Base-by-base conservation (phyloP, 768 basidiomycete genomes). In the Leucocoprinus sp. region DNA sequence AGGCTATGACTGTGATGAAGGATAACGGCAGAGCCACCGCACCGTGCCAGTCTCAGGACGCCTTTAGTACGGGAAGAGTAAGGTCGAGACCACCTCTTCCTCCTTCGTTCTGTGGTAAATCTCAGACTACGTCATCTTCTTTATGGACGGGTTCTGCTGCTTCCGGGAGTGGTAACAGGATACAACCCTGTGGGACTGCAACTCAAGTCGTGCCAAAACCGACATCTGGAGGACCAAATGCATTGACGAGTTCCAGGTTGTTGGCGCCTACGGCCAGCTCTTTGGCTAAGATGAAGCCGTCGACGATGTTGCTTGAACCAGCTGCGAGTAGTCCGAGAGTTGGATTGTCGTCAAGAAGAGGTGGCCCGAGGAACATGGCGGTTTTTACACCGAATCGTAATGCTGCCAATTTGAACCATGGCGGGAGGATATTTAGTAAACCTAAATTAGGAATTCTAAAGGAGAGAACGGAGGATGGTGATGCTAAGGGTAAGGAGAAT, bases 191-290 rank as follows among this genome's bases (percentile, higher is more conserved):
- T 45, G 39, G 24, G 24, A 57, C 64, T 26, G 57, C 64, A 4
- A 69, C 67, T 42, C 59, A 68, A 61, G 65, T 67, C 15, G 37
- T 54, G 27, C 68, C 61, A 54, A 66, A 61, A 34, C 15, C 37
- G 6, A 4, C 14, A 26, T 2, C 21, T n/a, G 18, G 34, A 1
- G 39, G 33, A 42, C 43, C 47, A 22, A 55, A 54, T 5, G 54
- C 64, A 0, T 63, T 64, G 1, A 54, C 54, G 4, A 56, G 62
- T 2, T 72, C 70, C 2, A 72, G 80, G 28, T 65, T 88, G 9
- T 64, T 83, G 41, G 84, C 84, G 0, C 85, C 85, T 0, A 88
- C 85, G 0, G 84, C 81, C 1, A 85, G 84, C 54, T 88, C 85
- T 1, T 63, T 87, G 18, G 85, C 85, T 2, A 84, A 79, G 65